Conservation (phyloP, 306 rosid species). For the Fagus sylvatica region DNA sequence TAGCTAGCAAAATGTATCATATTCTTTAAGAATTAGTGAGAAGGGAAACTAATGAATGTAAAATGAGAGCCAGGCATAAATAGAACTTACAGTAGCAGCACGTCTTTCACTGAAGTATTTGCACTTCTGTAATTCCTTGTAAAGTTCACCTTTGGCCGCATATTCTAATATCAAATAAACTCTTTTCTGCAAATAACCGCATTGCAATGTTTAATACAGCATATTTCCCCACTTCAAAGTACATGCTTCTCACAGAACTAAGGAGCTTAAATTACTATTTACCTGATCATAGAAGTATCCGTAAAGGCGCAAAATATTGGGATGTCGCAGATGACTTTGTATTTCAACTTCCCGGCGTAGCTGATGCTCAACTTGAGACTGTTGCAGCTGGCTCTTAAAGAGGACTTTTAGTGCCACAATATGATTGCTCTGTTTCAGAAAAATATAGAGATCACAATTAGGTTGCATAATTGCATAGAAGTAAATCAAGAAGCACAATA, state of each 20-base stretch:
- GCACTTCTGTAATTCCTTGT: slow-evolving; percentile 95
- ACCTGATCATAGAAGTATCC: slow-evolving; percentile 98
- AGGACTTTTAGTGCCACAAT: slow-evolving; percentile 93
- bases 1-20: background rate
- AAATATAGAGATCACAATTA: slow-evolving; percentile 19
- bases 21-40: background rate
- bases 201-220: background rate
- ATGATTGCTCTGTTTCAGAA: slow-evolving; percentile 79
- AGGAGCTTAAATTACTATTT: slow-evolving; percentile 1
- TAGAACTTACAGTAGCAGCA: slow-evolving; percentile 87
- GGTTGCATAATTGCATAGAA: slow-evolving; percentile 4
- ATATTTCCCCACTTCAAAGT: slow-evolving; percentile 5
- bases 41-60: background rate
- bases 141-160: slow-evolving; percentile 98
- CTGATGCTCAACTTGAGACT: slow-evolving; percentile 99
- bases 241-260: background rate
- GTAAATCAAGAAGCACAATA: background rate
- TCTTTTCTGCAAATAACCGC: slow-evolving; percentile 65
- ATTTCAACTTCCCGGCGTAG: slow-evolving; percentile 97
- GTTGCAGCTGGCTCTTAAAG: slow-evolving; percentile 96
- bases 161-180: slow-evolving; percentile 94
- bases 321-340: slow-evolving; percentile 97
- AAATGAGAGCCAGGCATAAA: background rate
- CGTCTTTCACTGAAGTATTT: slow-evolving; percentile 98
- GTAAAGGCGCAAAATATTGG: slow-evolving; percentile 87